Base-by-base conservation (phyloP, 257 asterid genomes). In the Nyctanthes arbortristis region DNA sequence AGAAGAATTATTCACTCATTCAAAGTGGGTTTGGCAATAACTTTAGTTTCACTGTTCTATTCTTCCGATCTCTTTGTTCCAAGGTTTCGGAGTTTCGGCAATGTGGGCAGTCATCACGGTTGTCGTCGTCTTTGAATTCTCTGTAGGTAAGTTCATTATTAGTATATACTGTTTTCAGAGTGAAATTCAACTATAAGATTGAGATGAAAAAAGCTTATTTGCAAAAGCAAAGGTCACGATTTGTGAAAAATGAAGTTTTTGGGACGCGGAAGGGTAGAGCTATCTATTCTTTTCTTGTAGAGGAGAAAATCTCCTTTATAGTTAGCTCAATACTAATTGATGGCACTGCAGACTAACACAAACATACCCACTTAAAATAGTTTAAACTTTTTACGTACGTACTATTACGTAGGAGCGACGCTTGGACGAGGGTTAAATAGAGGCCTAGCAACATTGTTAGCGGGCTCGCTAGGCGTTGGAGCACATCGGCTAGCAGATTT, bases 351-450 rank as follows among this genome's bases (percentile, higher is more conserved):
- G n/a, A n/a, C n/a, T n/a, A n/a, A n/a, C n/a, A n/a, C n/a, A n/a
- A n/a, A n/a, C n/a, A n/a, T n/a, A n/a, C n/a, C n/a, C n/a, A n/a
- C n/a, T n/a, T n/a, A n/a, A n/a, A n/a, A n/a, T n/a, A n/a, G n/a
- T n/a, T n/a, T 5, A 61, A 13, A 5, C 18, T n/a, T 7, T 32
- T 31, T 13, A 5, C n/a, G 59, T 52, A 18, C 25, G 25, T 7
- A 3, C 5, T 18, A 6, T 62, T 30, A 60, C 70, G 61, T 73
- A 82, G 87, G 87, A 32, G 83, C 85, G 63, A 82, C 87, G 28
- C 76, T 82, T 20, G 87, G 87, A 55, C 74, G 58, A 73, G 80
- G 77, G 1, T 29, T 79, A 31, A 82, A 79, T 66, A 77, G 87
- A 71, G 82, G 69, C 5, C 70, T 77, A 31, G 80, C 84, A 4